These are phyloP conservation scores for Mucor lusitanicus DNA, from an alignment of 371 early-diverging fungal species.

Conservation along the genomic window DNA sequence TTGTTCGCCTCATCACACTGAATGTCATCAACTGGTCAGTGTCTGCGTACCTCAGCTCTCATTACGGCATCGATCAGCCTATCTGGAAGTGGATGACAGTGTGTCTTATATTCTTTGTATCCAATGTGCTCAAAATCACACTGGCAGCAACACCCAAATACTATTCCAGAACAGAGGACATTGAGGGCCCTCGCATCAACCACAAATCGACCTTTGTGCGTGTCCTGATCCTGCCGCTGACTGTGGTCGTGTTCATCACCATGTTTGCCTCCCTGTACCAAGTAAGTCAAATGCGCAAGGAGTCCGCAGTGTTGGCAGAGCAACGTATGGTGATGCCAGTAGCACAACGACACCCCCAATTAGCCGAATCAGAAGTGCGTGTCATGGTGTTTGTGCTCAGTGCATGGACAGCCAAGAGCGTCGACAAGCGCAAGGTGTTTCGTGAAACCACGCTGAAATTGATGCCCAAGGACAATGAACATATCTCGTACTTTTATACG, in stretches of 20 bases:
- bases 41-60: slow-evolving; percentile 52
- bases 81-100: slow-evolving; percentile 67
- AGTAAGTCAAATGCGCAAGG: slow-evolving; percentile 33
- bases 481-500: slow-evolving; percentile 50
- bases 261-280: slow-evolving; percentile 47
- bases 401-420: slow-evolving; percentile 59
- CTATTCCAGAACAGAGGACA: slow-evolving; percentile 25
- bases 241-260: slow-evolving; percentile 46
- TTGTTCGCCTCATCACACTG: slow-evolving; percentile 62
- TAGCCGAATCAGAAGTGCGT: slow-evolving; percentile 34
- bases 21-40: slow-evolving; percentile 64
- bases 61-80: slow-evolving; percentile 60
- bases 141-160: slow-evolving; percentile 35
- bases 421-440: slow-evolving; percentile 50
- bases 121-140: slow-evolving; percentile 38
- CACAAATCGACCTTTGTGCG: slow-evolving; percentile 44
- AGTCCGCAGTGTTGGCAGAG: slow-evolving; percentile 20
- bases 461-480: slow-evolving; percentile 47
- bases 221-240: slow-evolving; percentile 40
- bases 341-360: slow-evolving; percentile 23
- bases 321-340: slow-evolving; percentile 24
- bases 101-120: slow-evolving; percentile 48
- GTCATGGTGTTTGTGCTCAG: slow-evolving; percentile 59
- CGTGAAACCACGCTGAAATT: slow-evolving; percentile 59
- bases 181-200: slow-evolving; percentile 26